Evolutionary conservation across 1,284 basidiomycete genomes (phyloP).

Genomic region (Peniophora sp.): DNA sequence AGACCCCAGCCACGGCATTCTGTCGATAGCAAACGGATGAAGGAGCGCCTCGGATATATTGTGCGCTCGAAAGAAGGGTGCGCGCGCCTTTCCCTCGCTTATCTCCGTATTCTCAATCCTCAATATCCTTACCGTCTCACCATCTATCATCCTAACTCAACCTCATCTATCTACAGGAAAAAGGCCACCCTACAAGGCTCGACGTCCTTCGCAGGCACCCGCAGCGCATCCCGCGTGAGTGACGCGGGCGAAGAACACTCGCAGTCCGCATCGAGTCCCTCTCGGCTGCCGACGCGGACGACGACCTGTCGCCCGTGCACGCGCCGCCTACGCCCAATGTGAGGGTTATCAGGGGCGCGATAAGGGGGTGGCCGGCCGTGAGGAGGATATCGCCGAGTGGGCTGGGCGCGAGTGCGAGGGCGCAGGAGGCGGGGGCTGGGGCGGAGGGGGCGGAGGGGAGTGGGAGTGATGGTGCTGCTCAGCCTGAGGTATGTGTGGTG

Average conservation of each 20-base stretch:
- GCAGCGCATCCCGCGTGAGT: conserved; percentile 13
- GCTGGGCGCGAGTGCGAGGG: conserved; percentile 3
- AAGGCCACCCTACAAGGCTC: conserved; percentile 64
- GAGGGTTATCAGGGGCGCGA: conserved; percentile 8
- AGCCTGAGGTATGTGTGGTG: not conserved
- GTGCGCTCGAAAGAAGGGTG: conserved; percentile 60
- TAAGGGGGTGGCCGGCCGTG: not conserved
- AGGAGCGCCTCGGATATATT: conserved; percentile 47
- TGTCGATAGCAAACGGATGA: conserved; percentile 44
- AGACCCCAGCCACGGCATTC: conserved; percentile 13
- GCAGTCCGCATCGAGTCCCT: conserved; percentile 15
- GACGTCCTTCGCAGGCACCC: conserved; percentile 40
- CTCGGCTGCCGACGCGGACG: conserved; percentile 10
- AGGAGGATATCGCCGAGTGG: conserved; percentile 6
- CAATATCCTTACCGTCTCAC: conserved; percentile 5
- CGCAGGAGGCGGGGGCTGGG: not conserved
- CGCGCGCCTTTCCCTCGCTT: conserved; percentile 14
- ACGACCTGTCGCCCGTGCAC: conserved; percentile 7
- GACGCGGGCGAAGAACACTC: conserved; percentile 24
- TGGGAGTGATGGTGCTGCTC: not conserved
- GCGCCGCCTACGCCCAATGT: conserved; percentile 6
- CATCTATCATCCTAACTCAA: too few species aligned
- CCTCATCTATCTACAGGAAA: too few species aligned
- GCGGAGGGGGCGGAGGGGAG: too few species aligned
- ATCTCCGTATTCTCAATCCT: conserved; percentile 1